Base-by-base conservation (phyloP, 345 rosid genomes). In the Rhizophora apiculata region DNA sequence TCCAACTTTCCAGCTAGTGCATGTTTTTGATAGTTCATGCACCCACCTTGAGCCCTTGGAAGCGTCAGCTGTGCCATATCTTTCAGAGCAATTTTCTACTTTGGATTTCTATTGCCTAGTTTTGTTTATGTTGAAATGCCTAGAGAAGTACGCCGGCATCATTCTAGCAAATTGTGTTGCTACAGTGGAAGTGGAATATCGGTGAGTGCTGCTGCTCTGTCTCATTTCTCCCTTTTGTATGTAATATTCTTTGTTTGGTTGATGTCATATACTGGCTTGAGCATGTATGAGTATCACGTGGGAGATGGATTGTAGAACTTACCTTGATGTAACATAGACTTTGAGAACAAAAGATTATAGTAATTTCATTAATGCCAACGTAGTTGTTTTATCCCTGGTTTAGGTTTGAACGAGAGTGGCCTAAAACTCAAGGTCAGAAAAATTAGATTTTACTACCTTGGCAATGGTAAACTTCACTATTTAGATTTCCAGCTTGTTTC, bases 1-100 rank as follows among this genome's bases (percentile, higher is more conserved):
- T 94, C 85, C 95, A 91, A 79, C 88, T 89, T 58, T 94, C 96
- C 51, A 72, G 85, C 20, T 91, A 69, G 84, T 71, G 74, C 62
- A 48, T 62, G 20, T 22, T 71, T 56, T 64, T 71, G 3, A 67
- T 56, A 26, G 74, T 69, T 57, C 66, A 49, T 49, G 72, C 72
- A 73, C 59, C 65, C 24, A 52, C 39, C 16, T 71, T 10, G 30
- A 72, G 60, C 54, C 24, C 59, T 64, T 13, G 31, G 60, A 46
- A 26, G 60, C 64, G 19, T 16, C 48, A 53, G 30, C 61, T 65
- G 63, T 61, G 67, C 70, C 30, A n/a, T 72, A 76, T 60, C 29
- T 21, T 55, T 52, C 52, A 49, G 29, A 54, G 71, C 61, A 64
- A 68, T 67, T 64, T 75, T 71, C 68, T 58, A 37, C 32, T 43